Evolutionary conservation across 805 yeast genomes (phyloP), one percentile per base, ranked within the genome.

Genomic region (Yarrowia keelungensis): DNA sequence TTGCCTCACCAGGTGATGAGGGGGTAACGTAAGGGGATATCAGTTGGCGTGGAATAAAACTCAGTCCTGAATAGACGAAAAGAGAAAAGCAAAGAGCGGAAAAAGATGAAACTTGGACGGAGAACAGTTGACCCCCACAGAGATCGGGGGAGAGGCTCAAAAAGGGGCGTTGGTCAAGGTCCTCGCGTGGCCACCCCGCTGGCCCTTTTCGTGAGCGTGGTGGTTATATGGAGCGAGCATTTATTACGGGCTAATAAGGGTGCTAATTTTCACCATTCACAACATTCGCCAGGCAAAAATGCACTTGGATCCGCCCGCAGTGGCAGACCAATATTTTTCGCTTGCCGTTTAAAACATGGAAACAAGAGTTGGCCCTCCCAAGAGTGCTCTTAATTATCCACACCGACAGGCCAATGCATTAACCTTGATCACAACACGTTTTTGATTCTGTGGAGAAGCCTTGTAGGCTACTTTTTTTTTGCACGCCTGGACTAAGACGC

Each of bases 1-100:
- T 58, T 26, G 65, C 65, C 51, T 59, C 51, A 45, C 65, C 65
- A 59, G 65, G 65, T 59, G 65, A 59, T 59, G 65, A 59, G 65
- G 50, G 65, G 65, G 49, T 50, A 59, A 43, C 46, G 51, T 59
- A 59, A 56, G 64, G 49, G 49, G 64, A 56, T 43, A 56, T 39
- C 59, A 39, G 59, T 53, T 53, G 59, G 59, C 35, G 59, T 39
- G 43, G 45, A 53, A 53, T 39, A 41, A 54, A 39, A 39, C 36
- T 54, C 46, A 22, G 43, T n/a, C 15, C 3, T 8, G 15, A 22
- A 19, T 39, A 39, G 46, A 38, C 35, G 22, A 39, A 54, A 54
- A 39, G 36, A 54, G 19, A 54, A 54, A 39, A 14, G 32, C 32
- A 26, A 26, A 26, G 32, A 5, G 32, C 32, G 32, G 32, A 26